Evolutionary conservation across 768 basidiomycete genomes (phyloP).

Genomic region (Nidula microcarpa): DNA sequence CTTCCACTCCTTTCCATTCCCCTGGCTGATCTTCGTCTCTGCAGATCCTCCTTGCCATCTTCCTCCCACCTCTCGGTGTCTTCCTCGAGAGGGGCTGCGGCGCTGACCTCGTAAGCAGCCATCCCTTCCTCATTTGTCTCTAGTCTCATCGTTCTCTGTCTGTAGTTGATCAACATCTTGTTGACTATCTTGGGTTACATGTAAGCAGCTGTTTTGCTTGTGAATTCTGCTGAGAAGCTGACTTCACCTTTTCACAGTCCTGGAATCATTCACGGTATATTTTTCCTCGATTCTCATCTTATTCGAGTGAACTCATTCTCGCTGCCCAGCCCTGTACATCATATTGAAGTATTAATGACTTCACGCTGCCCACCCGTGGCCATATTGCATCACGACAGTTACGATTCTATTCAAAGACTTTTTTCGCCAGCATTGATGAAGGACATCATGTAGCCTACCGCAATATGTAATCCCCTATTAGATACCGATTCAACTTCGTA

Average conservation of each 20-base stretch:
- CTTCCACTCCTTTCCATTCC: background rate
- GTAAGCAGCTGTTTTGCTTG: slow-evolving; percentile 34
- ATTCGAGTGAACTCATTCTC: slow-evolving; percentile 7
- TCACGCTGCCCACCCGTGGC: slow-evolving; percentile 2
- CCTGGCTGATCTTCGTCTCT: slow-evolving; percentile 5
- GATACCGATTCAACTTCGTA: background rate
- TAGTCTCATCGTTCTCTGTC: slow-evolving; percentile 4
- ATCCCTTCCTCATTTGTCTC: slow-evolving; percentile 1
- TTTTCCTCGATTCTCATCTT: background rate
- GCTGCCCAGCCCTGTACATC: slow-evolving; percentile 65
- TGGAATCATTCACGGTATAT: slow-evolving; percentile 69
- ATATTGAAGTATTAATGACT: slow-evolving; percentile 65
- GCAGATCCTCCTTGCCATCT: slow-evolving; percentile 58
- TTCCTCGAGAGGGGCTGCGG: slow-evolving; percentile 86
- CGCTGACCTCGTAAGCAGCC: slow-evolving; percentile 61
- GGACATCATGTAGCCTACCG: too few relatives aligned
- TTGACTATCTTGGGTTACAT: slow-evolving; percentile 78
- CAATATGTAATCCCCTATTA: background rate
- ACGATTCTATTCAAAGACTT: background rate
- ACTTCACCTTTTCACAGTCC: slow-evolving; percentile 43
- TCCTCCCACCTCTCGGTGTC: slow-evolving; percentile 82
- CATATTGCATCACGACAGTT: background rate
- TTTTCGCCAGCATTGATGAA: background rate
- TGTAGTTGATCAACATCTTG: slow-evolving; percentile 67
- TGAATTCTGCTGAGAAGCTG: background rate